Conservation (phyloP, 2,329 filamentous ascomycete genomes). For the Colletotrichum sp. region DNA sequence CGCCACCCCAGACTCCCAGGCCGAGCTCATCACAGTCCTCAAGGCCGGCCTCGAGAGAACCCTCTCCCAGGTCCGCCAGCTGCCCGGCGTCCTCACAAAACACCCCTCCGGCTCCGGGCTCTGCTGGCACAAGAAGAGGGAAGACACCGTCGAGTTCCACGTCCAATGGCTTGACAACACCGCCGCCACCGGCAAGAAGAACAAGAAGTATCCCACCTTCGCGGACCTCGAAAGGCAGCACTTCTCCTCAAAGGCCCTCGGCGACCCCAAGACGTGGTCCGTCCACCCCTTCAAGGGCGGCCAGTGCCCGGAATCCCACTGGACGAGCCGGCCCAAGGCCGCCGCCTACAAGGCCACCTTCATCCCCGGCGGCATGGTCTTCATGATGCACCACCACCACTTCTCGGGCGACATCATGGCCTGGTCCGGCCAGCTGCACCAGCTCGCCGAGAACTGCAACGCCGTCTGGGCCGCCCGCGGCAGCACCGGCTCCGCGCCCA, state of each 20-base stretch:
- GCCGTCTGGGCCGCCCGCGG: slow-evolving; percentile 25
- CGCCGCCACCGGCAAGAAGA: not conserved
- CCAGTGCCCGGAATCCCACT: slow-evolving; percentile 42
- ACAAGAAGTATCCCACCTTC: slow-evolving; percentile 30
- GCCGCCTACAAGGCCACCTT: slow-evolving; percentile 47
- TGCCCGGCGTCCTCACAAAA: slow-evolving; percentile 43
- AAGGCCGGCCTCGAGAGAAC: slow-evolving; percentile 39
- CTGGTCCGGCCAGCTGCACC: slow-evolving; percentile 40
- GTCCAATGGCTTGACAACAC: slow-evolving; percentile 39
- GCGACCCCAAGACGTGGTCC: slow-evolving; percentile 37
- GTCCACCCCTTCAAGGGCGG: slow-evolving; percentile 42
- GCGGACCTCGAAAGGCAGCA: slow-evolving; percentile 39
- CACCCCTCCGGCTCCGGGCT: slow-evolving; percentile 38
- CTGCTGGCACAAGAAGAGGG: slow-evolving; percentile 38
- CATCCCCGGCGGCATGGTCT: slow-evolving; percentile 43
- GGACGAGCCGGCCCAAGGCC: slow-evolving; percentile 34
- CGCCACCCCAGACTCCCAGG: not conserved
- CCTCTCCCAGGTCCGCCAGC: slow-evolving; percentile 40
- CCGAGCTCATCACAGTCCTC: slow-evolving; percentile 27
- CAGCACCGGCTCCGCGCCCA: not conserved
- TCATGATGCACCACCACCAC: slow-evolving; percentile 47
- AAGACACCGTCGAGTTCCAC: slow-evolving; percentile 34
- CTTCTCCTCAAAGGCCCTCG: slow-evolving; percentile 36
- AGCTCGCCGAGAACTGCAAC: slow-evolving; percentile 48
- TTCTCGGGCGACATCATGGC: slow-evolving; percentile 49